Evolutionary conservation across 2,329 filamentous ascomycete genomes (phyloP).

Genomic region (Penicillium thymicola): DNA sequence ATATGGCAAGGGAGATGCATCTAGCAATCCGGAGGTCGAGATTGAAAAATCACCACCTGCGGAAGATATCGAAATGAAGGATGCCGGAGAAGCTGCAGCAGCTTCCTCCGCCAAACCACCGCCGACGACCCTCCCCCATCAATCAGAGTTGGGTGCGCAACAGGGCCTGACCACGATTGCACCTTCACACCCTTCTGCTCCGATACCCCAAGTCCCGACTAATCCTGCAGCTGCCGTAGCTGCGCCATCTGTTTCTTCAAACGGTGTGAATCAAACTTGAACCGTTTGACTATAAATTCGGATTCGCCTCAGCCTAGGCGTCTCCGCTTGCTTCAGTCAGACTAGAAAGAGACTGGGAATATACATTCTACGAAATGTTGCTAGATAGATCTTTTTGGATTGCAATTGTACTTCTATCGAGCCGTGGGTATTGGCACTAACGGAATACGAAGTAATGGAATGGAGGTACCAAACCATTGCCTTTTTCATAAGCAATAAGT

Average conservation of each 20-base stretch:
- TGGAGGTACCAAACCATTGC: not conserved
- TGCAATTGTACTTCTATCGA: not conserved
- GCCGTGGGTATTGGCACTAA: not conserved
- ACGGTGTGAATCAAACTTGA: constrained; percentile 7
- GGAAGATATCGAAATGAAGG: constrained; percentile 14
- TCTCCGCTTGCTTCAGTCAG: not conserved
- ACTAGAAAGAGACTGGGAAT: not conserved
- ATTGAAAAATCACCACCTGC: constrained; percentile 20
- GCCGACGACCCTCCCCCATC: not conserved
- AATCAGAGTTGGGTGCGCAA: not conserved
- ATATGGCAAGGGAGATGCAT: constrained; percentile 36
- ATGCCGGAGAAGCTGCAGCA: constrained; percentile 2
- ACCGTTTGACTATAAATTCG: not conserved
- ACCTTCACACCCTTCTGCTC: not conserved
- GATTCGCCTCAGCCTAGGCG: not conserved
- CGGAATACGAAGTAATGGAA: not conserved
- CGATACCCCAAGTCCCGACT: not conserved
- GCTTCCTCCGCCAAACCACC: not conserved
- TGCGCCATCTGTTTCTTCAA: constrained; percentile 3
- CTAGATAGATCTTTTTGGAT: not conserved
- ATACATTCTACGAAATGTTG: not conserved
- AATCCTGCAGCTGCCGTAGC: constrained; percentile 4
- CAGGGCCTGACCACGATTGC: not conserved
- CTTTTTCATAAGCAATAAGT: not conserved
- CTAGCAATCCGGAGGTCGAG: constrained; percentile 16